Evolutionary conservation across 2,329 filamentous ascomycete genomes (phyloP).

Genomic region (Chaetomiaceae sp.): DNA sequence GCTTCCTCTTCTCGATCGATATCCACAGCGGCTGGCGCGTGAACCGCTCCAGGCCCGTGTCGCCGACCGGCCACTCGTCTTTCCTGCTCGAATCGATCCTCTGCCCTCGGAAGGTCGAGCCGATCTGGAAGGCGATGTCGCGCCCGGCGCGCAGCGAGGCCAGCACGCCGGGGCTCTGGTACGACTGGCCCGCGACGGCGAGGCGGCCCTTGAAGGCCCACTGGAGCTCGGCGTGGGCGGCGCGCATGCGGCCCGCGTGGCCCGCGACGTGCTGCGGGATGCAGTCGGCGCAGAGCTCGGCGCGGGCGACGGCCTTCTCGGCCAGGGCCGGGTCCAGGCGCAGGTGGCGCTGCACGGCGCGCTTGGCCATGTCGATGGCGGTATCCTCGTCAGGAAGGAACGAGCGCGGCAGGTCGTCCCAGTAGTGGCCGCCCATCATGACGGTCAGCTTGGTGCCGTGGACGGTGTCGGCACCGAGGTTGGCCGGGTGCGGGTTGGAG

Average conservation of each 20-base stretch:
- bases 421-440: conserved; percentile 92
- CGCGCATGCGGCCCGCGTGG: conserved; percentile 58
- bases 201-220: conserved; percentile 55
- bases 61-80: conserved; percentile 21
- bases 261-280: conserved; percentile 88
- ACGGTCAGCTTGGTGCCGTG: conserved; percentile 81
- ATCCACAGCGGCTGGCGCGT: neutral
- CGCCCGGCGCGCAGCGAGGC: conserved; percentile 45
- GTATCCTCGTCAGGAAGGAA: conserved; percentile 59
- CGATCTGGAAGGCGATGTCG: conserved; percentile 38
- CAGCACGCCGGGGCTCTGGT: conserved; percentile 46
- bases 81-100: no score
- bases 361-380: conserved; percentile 62
- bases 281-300: conserved; percentile 58
- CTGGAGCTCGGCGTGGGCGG: conserved; percentile 49
- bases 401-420: conserved; percentile 47
- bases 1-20: neutral
- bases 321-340: conserved; percentile 57
- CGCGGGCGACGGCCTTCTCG: conserved; percentile 52
- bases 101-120: no score
- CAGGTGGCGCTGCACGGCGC: conserved; percentile 67
- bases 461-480: conserved; percentile 43
- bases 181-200: conserved; percentile 55
- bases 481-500: conserved; percentile 16
- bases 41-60: conserved; percentile 32